A percentile compares a stretch with the other conserved stretches of the same genome.
Conservation (phyloP, 148 eudicot genomes). For the Diospyros lotus region DNA sequence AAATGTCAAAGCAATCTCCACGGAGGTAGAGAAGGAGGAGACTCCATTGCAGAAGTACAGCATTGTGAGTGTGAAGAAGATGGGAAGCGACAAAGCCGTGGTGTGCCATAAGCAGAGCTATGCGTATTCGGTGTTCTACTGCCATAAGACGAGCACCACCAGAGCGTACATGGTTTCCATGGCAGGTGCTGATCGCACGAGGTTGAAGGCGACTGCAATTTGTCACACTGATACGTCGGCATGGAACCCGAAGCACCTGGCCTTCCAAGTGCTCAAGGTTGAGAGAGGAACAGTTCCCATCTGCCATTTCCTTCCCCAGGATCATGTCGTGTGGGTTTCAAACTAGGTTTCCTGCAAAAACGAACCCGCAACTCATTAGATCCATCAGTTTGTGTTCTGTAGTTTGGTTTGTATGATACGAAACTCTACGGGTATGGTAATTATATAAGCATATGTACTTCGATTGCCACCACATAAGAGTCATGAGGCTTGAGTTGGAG, state of each 20-base stretch:
- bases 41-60: constrained; percentile 15
- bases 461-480: no score
- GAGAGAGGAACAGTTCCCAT: constrained; percentile 28
- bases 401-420: neutral
- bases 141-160: constrained; percentile 27
- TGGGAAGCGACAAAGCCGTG: constrained; percentile 11
- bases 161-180: constrained; percentile 28
- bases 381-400: neutral
- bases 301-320: constrained; percentile 28
- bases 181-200: constrained; percentile 17
- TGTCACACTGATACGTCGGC: constrained; percentile 42
- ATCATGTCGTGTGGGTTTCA: constrained; percentile 23
- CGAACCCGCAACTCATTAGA: neutral
- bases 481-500: neutral
- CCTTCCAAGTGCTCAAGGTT: constrained; percentile 36
- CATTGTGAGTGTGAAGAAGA: constrained; percentile 17
- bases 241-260: constrained; percentile 43
- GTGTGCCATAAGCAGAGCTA: constrained; percentile 43
- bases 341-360: constrained; percentile 8
- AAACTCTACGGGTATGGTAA: neutral
- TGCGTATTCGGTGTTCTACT: constrained; percentile 30
- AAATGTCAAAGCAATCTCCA: constrained; percentile 13
- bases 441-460: neutral
- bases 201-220: constrained; percentile 22
- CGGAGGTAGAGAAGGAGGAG: constrained; percentile 1